Conservation (phyloP, 2,329 filamentous ascomycete species). For the Colletotrichum scovillei region DNA sequence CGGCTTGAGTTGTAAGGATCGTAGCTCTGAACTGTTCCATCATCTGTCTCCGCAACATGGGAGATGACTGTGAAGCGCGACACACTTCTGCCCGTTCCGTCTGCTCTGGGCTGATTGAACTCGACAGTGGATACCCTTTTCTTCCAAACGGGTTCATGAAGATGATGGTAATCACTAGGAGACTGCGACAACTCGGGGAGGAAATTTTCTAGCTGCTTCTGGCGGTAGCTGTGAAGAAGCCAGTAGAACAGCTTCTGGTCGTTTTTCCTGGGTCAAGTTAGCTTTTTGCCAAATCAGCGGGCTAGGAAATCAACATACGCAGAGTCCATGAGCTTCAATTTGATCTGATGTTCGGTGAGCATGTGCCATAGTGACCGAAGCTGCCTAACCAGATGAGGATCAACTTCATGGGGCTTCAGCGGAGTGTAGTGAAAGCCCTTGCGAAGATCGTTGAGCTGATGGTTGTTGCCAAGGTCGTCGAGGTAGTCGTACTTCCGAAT, state of each 20-base stretch:
- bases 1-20: conserved; percentile 84
- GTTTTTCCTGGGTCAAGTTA: conserved; percentile 70
- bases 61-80: conserved; percentile 76
- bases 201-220: conserved; percentile 89
- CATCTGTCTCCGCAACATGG: conserved; percentile 64
- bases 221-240: conserved; percentile 82
- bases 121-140: conserved; percentile 72
- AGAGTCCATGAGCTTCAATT: conserved; percentile 67
- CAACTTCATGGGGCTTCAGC: conserved; percentile 74
- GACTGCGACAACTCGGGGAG: conserved; percentile 84
- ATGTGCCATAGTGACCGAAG: conserved; percentile 93
- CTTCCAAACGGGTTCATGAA: conserved; percentile 67
- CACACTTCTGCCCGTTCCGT: conserved; percentile 63
- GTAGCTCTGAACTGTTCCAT: conserved; percentile 72
- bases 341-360: conserved; percentile 77
- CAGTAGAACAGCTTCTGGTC: conserved; percentile 96
- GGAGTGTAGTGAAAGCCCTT: conserved; percentile 72
- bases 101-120: conserved; percentile 60
- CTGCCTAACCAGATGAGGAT: conserved; percentile 84
- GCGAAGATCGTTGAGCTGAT: conserved; percentile 66
- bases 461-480: conserved; percentile 71
- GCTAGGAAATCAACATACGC: conserved; percentile 11
- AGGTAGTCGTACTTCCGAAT: conserved; percentile 84
- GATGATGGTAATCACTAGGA: conserved; percentile 90
- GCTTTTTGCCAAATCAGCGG: conserved; percentile 7